These are phyloP conservation scores for Starmerella riodocensis DNA, from an alignment of 805 yeast species.

Conservation along the genomic window DNA sequence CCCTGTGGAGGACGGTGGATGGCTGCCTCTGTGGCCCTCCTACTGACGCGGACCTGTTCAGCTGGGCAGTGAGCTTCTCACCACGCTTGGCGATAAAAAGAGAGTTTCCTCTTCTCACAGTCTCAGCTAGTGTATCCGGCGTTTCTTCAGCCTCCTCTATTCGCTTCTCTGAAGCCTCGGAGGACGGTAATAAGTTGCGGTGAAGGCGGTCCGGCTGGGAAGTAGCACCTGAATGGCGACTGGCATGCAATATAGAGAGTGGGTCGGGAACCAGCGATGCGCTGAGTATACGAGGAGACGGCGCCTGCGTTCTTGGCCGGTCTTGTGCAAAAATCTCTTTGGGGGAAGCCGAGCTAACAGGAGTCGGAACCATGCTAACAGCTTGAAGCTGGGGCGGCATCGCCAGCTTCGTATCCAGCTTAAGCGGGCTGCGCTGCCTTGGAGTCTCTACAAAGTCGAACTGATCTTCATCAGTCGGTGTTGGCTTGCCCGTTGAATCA, in stretches of 20 bases:
- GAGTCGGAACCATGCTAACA: constrained; percentile 12
- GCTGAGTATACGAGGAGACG: constrained; percentile 4
- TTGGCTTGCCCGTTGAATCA: too few relatives aligned
- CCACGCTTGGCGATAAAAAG: constrained; percentile 18
- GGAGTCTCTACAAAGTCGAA: too few relatives aligned
- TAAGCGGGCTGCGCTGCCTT: too few relatives aligned
- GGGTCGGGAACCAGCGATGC: constrained; percentile 12
- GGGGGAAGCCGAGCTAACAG: background rate
- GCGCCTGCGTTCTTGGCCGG: background rate
- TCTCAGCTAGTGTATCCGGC: too few relatives aligned
- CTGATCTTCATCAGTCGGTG: too few relatives aligned
- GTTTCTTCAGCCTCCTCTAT: too few relatives aligned
- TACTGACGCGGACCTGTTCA: constrained; percentile 17
- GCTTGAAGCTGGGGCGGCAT: background rate
- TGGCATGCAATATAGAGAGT: background rate
- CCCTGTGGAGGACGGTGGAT: constrained; percentile 19
- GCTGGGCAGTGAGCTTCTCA: constrained; percentile 1
- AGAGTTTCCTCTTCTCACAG: constrained; percentile 8
- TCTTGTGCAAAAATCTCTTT: too few relatives aligned
- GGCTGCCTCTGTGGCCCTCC: constrained; percentile 20
- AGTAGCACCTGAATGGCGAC: too few relatives aligned
- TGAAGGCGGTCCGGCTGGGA: background rate
- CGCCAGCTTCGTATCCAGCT: constrained; percentile 2
- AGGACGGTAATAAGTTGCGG: background rate
- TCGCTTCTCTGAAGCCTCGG: too few relatives aligned